Conservation (phyloP, 1,284 basidiomycete genomes). For the Neonothopanus nambi region DNA sequence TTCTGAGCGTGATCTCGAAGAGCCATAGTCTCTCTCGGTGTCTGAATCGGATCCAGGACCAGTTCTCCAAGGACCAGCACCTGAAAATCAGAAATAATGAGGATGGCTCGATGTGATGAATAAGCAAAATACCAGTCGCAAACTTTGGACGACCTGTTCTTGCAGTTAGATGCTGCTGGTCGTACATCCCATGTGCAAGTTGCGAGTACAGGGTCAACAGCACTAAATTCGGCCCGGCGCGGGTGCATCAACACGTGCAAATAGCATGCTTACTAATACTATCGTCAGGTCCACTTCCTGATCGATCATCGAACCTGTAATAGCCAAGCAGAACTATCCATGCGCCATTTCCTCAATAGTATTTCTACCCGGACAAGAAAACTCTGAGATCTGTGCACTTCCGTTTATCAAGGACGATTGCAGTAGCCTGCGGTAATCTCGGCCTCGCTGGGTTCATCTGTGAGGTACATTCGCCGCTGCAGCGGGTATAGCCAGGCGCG, state of each 20-base stretch:
- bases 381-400: no score
- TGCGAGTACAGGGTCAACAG: background rate
- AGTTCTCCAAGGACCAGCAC: conserved; percentile 13
- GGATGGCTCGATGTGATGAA: background rate
- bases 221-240: background rate
- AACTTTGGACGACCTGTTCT: conserved; percentile 13
- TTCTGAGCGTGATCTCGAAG: conserved; percentile 14
- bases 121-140: conserved; percentile 8
- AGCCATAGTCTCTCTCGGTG: conserved; percentile 13
- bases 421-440: no score
- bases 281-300: no score
- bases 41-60: conserved; percentile 14
- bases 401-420: no score
- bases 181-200: conserved; percentile 12
- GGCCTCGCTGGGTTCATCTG: no score
- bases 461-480: no score
- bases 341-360: no score
- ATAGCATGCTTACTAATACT: no score
- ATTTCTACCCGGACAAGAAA: no score
- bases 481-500: no score
- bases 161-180: conserved; percentile 9
- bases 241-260: background rate
- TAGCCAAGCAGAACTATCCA: no score
- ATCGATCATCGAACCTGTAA: no score
- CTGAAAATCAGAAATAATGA: background rate